Base-by-base conservation (phyloP, 1,139 yeast species). In the Pichia sp. region DNA sequence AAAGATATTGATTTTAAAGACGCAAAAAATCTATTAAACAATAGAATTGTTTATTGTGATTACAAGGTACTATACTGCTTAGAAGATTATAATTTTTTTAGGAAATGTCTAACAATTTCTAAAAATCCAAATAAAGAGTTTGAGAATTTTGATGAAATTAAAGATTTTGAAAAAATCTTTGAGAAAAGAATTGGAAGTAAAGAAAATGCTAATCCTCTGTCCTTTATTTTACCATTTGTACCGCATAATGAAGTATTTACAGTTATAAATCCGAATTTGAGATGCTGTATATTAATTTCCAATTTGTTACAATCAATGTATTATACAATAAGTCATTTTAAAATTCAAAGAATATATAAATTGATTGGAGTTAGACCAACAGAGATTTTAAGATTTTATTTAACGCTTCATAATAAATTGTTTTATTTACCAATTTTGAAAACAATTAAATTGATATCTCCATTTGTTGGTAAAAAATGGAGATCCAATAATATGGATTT, bases 391-490 rank as follows among this genome's bases (percentile, higher is more conserved):
- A 74, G 71, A 39, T 75, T 53, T 57, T 73, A 53, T 60, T 66
- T 54, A 42, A 75, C 76, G 47, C 73, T 86, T 45, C 82, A 83
- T 59, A 89, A 87, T 62, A 66, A 72, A 18, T 75, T 77, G n/a
- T 68, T 90, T 31, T 83, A 87, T 68, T 73, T 72, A 45, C 90
- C 95, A 2, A 82, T 87, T 3, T 72, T 91, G 59, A 84, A 83
- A 62, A 77, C 84, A 1, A 73, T 91, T 56, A 90, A 88, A 66
- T 84, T 88, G 57, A 76, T 90, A 49, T 83, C 91, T 0, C 97
- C 98, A 0, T 89, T 85, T 67, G 91, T 88, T 60, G 97, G 97
- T 22, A 81, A 95, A 55, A 90, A 91, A 67, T 93, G 99, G 99
- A 84, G 90, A 61, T 80, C 90, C 16, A 79, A 83, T 58, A 95